Base-by-base conservation (phyloP, 2,329 filamentous ascomycete genomes). In the Cladosporium sp. region DNA sequence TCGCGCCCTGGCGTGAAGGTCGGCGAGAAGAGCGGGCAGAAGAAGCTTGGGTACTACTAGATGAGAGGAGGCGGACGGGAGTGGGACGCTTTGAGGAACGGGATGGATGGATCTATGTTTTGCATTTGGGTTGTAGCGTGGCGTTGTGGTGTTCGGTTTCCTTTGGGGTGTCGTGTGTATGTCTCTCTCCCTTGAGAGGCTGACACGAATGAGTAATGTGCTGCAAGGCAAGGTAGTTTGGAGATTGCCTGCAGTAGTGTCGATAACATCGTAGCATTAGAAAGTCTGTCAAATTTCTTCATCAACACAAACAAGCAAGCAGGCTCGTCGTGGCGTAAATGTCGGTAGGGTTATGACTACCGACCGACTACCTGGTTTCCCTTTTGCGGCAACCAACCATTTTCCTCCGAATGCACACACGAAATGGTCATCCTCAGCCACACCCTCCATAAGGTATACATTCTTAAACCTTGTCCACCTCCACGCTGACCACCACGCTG, bases 1-100 rank as follows among this genome's bases (percentile, higher is more conserved):
- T 28, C 64, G n/a, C 28, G 64, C 14, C 69, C 69, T 21, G 69
- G 69, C 28, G 65, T 71, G 16, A 66, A 69, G 46, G 64, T 69
- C 1, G 58, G 64, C 23, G 61, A 67, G 67, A 68, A 67, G 68
- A 67, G 63, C 49, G 64, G 57, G 54, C 64, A 68, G 66, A 70
- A 66, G 68, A 68, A 54, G 65, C 34, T 69, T 54, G 63, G 63
- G 10, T 65, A 65, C 23, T 65, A 59, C 30, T 51, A 54, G 51
- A 32, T 18, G 18, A 11, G 25, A 53, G n/a, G n/a, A n/a, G n/a
- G n/a, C 3, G 18, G 36, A 43, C 18, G 36, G 10, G 39, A 3
- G 39, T 21, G n/a, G 39, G 7, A 46, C 8, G 39, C n/a, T 46
- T 46, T 21, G 8, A n/a, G 39, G 10, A 46, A 46, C n/a, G 3